A percentile compares a stretch with the other conserved stretches of the same genome.
Conservation (phyloP, 2,329 filamentous ascomycete species). For the Colletotrichum neosansevieriae region DNA sequence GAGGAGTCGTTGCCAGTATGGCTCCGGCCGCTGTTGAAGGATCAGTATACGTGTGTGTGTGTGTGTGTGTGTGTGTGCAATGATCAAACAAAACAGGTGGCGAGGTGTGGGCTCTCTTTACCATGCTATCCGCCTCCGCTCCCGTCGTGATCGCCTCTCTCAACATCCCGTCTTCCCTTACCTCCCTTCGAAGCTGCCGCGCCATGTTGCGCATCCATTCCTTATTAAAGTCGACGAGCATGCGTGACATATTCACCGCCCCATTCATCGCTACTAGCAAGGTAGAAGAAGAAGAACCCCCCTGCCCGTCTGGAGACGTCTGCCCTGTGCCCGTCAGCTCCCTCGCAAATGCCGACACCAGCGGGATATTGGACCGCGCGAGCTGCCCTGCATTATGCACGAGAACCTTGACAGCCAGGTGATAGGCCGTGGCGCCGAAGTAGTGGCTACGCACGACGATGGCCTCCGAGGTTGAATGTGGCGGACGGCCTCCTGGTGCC, state of each 20-base stretch:
- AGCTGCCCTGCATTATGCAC: neutral
- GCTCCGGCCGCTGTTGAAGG: neutral
- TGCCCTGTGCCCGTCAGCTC: neutral
- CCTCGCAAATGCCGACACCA: neutral
- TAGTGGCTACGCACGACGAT: neutral
- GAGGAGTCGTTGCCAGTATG: neutral
- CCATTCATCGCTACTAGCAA: neutral
- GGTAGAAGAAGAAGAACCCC: neutral
- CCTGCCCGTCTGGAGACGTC: neutral
- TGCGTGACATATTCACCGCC: neutral
- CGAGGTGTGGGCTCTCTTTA: neutral
- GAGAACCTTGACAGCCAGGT: neutral
- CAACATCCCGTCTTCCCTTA: neutral
- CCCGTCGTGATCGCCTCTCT: neutral
- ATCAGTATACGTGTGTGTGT: neutral
- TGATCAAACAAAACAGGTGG: neutral
- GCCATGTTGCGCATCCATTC: neutral
- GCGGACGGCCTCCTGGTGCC: neutral
- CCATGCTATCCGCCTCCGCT: neutral
- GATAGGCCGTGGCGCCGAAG: neutral
- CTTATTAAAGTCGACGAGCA: neutral
- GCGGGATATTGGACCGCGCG: neutral
- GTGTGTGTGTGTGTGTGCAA: neutral
- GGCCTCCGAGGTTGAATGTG: neutral
- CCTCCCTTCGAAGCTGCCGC: neutral